These are phyloP conservation scores for Poteriospumella lacustris DNA, from an alignment of 108 stramenopile genomes.

Conservation along the genomic window DNA sequence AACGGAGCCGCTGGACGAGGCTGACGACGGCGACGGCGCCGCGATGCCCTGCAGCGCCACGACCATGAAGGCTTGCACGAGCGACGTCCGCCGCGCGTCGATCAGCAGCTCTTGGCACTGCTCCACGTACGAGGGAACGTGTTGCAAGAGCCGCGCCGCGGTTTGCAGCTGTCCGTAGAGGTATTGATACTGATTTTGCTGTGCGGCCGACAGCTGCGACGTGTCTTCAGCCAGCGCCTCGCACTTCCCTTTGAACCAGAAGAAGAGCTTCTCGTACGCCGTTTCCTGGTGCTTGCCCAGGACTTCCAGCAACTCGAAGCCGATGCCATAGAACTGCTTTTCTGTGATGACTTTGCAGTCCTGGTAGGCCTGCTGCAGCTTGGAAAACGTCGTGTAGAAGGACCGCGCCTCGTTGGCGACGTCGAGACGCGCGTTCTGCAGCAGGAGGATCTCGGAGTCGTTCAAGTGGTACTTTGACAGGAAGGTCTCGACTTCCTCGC, in stretches of 20 bases:
- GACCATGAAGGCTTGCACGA: constrained; percentile 15
- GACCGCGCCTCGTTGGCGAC: background rate
- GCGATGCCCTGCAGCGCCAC: background rate
- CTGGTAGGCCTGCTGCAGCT: background rate
- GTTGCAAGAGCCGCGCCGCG: background rate
- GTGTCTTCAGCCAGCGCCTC: background rate
- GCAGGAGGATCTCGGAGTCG: background rate
- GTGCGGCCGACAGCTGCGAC: too few species aligned
- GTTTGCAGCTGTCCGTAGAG: background rate
- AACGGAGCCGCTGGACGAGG: too few species aligned
- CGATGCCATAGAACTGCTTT: constrained; percentile 1
- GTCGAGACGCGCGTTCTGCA: background rate
- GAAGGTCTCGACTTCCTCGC: constrained; percentile 4
- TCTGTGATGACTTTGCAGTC: background rate
- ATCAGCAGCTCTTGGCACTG: constrained; percentile 24
- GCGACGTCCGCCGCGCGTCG: background rate
- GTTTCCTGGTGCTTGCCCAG: constrained; percentile 14
- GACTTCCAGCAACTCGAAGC: constrained; percentile 25
- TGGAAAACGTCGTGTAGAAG: background rate
- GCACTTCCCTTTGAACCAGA: constrained; percentile 21
- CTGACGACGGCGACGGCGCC: background rate
- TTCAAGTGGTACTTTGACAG: background rate
- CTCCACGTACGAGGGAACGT: background rate
- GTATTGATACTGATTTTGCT: background rate
- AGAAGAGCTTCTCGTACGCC: background rate